Evolutionary conservation across 1,284 basidiomycete species (phyloP), one percentile per base, ranked within the genome.

Genomic region (Ceratobasidium sp.): DNA sequence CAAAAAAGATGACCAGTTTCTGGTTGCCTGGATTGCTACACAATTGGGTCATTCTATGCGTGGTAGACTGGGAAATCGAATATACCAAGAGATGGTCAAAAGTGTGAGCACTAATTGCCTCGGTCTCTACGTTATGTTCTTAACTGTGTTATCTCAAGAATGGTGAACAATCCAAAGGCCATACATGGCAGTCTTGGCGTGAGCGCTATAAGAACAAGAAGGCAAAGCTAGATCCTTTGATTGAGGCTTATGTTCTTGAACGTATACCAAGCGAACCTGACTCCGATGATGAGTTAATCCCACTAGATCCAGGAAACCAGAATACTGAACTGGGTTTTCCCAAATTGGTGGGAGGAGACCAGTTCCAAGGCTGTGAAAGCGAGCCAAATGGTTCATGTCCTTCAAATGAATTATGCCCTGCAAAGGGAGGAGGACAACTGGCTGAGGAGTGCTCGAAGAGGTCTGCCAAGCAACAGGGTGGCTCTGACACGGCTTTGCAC

Each of bases 101-200:
- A 16, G 16, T 29, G 62, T 64, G 27, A 29, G 29, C 14, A 5
- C 22, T n/a, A 7, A 16, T 27, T 11, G 1, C 22, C 13, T 39
- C 24, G n/a, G 31, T n/a, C 14, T 29, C 22, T 19, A 7, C 16
- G 19, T 6, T 19, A 58, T 34, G 9, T 1, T 46, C 27, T 22
- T 29, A 49, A n/a, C 19, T 49, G n/a, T 49, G 46, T 31, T n/a
- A 64, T 41, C 6, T 29, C 19, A 9, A 29, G 27, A 31, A 48
- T 16, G 2, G 7, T 3, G 6, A 8, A 9, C 27, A 29, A 41
- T 22, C 62, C 0, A n/a, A 48, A 6, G 43, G 39, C 5, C 62
- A 64, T 29, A 46, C 62, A 27, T 64, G 62, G 62, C 62, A 64
- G 24, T 64, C 62, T 4, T 64, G 62, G 62, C 62, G 62, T 13